Evolutionary conservation across 768 basidiomycete genomes (phyloP), one percentile per base, ranked within the genome.

Genomic region (Lentinula raphanica): DNA sequence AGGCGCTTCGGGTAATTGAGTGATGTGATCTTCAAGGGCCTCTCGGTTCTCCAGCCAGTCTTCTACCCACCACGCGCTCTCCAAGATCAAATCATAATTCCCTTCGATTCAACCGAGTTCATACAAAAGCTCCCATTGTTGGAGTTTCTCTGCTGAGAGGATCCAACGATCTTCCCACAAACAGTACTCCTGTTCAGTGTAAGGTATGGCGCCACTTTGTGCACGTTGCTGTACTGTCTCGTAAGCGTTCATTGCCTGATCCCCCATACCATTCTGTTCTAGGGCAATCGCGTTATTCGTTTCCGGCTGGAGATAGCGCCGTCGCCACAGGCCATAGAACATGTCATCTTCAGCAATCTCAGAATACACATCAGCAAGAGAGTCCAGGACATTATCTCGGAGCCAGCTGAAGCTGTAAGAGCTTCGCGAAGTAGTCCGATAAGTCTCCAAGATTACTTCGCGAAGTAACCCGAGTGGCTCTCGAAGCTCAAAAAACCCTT

Each of bases 121-220:
- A 61, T 90, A 84, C 3, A 99, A 79, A 21, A 90, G 83, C 59
- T 99, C 97, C 97, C 97, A 99, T 61, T 97, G 91, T 68, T 98
- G 97, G 17, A 99, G 77, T 71, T 99, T 99, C 74, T 96, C 92
- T 0, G 94, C 88, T 1, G 94, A 82, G 7, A 95, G 75, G 59
- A 99, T 90, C 96, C 97, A 99, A 69, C 99, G 97, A 69, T 99
- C 97, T 66, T 99, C 97, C 97, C 97, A 99, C 19, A 99, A 76
- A 65, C 91, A 94, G 69, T 95, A 98, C 70, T 99, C 97, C 1
- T 89, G 79, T 70, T 99, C 97, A 12, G 90, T 88, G 75, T 95
- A 98, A 1, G 94, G 86, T 54, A 97, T 84, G 5, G 82, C 75
- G 4, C 93, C 92, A 3, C 82, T 78, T 46, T 94, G 81, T 7